phyloP scores from a whole-genome alignment of 306 rosid species.

The Casuarina cunninghamiana region DNA sequence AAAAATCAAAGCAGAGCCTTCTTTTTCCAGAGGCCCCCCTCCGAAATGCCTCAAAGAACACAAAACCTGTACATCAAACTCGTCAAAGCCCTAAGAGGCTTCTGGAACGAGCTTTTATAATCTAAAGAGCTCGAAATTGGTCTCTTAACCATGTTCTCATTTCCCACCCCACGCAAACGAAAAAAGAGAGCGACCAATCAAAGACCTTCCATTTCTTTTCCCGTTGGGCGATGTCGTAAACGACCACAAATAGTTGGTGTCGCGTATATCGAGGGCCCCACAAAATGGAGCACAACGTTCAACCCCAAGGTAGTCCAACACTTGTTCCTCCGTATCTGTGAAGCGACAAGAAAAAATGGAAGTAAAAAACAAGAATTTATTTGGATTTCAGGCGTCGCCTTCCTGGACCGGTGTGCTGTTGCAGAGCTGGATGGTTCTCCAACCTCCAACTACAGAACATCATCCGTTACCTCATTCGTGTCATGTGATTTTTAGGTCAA shows the following conservation, averaged over 20 bases:
- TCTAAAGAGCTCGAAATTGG: not conserved
- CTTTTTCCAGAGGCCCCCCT: conserved; percentile 6
- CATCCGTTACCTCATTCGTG: not conserved
- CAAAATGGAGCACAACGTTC: not conserved
- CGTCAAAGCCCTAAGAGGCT: not conserved
- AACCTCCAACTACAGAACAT: not conserved
- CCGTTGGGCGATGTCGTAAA: too few relatives aligned
- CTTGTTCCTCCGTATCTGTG: conserved; percentile 4
- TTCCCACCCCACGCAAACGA: conserved; percentile 16
- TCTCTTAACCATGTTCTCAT: conserved; percentile 25
- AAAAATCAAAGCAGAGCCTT: conserved; percentile 11
- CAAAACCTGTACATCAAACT: conserved; percentile 15
- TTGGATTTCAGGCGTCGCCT: not conserved
- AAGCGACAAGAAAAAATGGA: not conserved
- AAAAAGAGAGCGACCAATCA: not conserved
- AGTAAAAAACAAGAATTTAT: not conserved
- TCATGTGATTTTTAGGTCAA: too few relatives aligned
- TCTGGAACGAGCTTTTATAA: not conserved
- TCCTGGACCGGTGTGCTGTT: conserved; percentile 20
- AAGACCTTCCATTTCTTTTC: not conserved
- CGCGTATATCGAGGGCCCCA: conserved; percentile 18
- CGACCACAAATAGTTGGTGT: not conserved
- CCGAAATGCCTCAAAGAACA: not conserved
- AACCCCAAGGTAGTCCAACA: not conserved
- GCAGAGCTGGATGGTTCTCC: conserved; percentile 16